Evolutionary conservation across 208 protist genomes (phyloP), one percentile per base, ranked within the genome.

Genomic region (Perkinsela sp.): DNA sequence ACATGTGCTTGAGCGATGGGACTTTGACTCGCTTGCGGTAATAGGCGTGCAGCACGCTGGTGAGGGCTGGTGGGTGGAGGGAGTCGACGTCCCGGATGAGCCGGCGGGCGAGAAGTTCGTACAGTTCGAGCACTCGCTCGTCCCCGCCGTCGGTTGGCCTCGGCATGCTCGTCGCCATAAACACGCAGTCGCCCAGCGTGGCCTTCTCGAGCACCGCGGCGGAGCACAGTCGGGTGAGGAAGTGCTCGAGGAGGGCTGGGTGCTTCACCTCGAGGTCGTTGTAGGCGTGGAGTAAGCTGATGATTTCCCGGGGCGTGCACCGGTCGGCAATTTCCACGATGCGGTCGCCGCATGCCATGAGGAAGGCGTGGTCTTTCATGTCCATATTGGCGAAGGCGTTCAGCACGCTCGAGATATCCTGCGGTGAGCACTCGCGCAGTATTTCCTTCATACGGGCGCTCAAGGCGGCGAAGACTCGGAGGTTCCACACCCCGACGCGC

Each of bases 21-120:
- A 57, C 40, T 57, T 57, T 57, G 40, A 57, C 40, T n/a, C 40
- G 40, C 40, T 57, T 57, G 40, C 40, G 40, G 40, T 57, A 57
- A 57, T 57, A 57, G 13, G 40, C 40, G 40, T 57, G 40, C 40
- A 57, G 22, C 6, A 57, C 40, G 22, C 40, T 57, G 6, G 40
- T 22, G 40, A 57, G 40, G 6, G 40, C 40, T 6, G 40, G 40
- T 22, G 40, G 40, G 40, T 57, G 40, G 13, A 57, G 22, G 13
- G 6, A n/a, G 22, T 57, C 40, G 40, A 22, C 40, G 40, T 57
- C 40, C 40, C 22, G 6, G 13, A 22, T 57, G 13, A 57, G 40
- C 40, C 40, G 40, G 6, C 40, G 40, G 22, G 40, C 40, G 40
- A 57, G 6, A 22, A 6, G 13, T 57, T 57, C 40, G 22, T 57